These are phyloP conservation scores for Dianthus caryophyllus DNA, from an alignment of 148 eudicot species.

Conservation along the genomic window DNA sequence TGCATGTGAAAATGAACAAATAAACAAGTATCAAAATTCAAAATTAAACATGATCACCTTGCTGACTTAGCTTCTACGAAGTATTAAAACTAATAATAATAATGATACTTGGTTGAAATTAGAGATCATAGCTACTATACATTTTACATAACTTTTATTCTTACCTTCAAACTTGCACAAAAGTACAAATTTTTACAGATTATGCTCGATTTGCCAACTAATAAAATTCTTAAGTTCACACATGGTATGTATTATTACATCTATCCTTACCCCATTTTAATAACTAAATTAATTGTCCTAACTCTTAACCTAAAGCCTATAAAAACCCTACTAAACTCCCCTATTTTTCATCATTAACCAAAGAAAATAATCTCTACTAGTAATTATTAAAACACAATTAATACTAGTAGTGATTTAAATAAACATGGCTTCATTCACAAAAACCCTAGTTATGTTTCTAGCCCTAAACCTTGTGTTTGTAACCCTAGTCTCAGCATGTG, in stretches of 20 bases:
- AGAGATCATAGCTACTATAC: neutral
- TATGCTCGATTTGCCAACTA: constrained; percentile 1
- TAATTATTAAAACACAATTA: neutral
- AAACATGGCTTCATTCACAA: constrained; percentile 30
- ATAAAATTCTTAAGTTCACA: neutral
- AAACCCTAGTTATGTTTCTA: constrained; percentile 31
- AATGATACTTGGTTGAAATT: constrained; percentile 2
- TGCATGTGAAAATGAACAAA: too few relatives aligned
- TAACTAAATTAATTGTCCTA: constrained; percentile 1
- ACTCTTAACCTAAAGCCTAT: constrained; percentile 14
- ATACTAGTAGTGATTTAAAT: neutral
- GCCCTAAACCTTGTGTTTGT: constrained; percentile 38
- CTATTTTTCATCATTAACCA: constrained; percentile 7
- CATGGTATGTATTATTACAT: constrained; percentile 4
- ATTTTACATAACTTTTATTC: neutral
- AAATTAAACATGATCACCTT: too few relatives aligned
- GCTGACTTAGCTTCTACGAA: too few relatives aligned
- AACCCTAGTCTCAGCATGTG: constrained; percentile 32
- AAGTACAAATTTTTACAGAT: neutral
- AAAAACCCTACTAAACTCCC: constrained; percentile 10
- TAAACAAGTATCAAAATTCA: too few relatives aligned
- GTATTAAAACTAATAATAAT: too few relatives aligned
- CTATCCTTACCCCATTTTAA: neutral
- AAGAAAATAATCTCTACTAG: constrained; percentile 1
- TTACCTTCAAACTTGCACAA: neutral